A percentile compares a stretch with the other conserved stretches of the same genome.
Evolutionary conservation across 208 protist species (phyloP).

Genomic region (Chromosphaera perkinsii): DNA sequence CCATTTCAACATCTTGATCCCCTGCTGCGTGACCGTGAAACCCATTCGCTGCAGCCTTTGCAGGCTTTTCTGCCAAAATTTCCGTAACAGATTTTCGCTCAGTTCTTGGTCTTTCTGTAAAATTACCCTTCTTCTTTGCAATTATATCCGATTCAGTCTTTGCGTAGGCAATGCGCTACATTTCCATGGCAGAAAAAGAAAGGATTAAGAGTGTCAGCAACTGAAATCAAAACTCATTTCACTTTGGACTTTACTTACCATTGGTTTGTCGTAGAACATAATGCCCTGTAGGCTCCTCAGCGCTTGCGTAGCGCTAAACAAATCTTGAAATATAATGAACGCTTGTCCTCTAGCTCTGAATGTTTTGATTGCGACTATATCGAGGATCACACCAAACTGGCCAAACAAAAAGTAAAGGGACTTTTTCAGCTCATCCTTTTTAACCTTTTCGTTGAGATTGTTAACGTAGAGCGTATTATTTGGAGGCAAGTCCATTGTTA

Average conservation of each 20-base stretch:
- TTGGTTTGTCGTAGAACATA: slow-evolving; percentile 62
- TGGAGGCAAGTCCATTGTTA: too few relatives aligned
- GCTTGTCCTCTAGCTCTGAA: slow-evolving; percentile 71
- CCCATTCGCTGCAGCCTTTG: too few relatives aligned
- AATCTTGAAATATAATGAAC: slow-evolving; percentile 71
- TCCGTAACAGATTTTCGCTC: not conserved
- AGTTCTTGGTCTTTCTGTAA: not conserved
- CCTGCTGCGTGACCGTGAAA: slow-evolving; percentile 7
- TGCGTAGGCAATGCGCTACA: not conserved
- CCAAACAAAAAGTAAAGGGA: slow-evolving; percentile 65
- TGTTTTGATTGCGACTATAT: slow-evolving; percentile 66
- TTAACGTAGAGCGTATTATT: slow-evolving; percentile 74
- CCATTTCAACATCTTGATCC: too few relatives aligned
- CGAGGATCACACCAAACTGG: slow-evolving; percentile 67
- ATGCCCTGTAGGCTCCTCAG: slow-evolving; percentile 56
- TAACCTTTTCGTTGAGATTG: slow-evolving; percentile 72
- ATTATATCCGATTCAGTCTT: not conserved
- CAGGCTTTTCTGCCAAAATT: not conserved
- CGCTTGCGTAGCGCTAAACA: slow-evolving; percentile 56
- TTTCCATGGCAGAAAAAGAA: not conserved
- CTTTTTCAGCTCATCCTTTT: slow-evolving; percentile 56
- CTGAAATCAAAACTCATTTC: not conserved
- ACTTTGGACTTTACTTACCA: slow-evolving; percentile 25
- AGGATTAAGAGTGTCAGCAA: not conserved
- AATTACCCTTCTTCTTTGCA: not conserved